A percentile compares a stretch with the other conserved stretches of the same genome.
Evolutionary conservation across 1,284 basidiomycete genomes (phyloP).

Genomic region (Apiotrichum domesticum): DNA sequence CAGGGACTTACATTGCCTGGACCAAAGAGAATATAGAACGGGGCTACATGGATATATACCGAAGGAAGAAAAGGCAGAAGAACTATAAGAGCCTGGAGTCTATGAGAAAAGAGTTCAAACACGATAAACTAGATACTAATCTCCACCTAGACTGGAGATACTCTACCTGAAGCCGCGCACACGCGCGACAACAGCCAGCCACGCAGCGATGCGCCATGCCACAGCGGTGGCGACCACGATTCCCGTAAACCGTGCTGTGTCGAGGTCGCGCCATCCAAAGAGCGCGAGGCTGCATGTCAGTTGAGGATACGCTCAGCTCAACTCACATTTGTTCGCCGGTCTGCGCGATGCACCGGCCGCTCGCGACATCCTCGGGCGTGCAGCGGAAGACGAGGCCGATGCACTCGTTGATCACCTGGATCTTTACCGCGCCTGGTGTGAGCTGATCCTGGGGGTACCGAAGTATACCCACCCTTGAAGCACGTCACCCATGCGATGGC

Average conservation of each 20-base stretch:
- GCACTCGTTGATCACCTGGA: conserved; percentile 50
- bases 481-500: conserved; percentile 40
- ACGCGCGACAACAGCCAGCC: conserved; percentile 20
- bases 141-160: too few species aligned
- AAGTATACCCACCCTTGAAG: conserved; percentile 25
- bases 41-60: too few species aligned
- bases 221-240: conserved; percentile 41
- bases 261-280: conserved; percentile 40
- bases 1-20: too few species aligned
- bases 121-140: too few species aligned
- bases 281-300: conserved; percentile 27
- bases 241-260: conserved; percentile 42
- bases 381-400: conserved; percentile 45
- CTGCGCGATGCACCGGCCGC: conserved; percentile 46
- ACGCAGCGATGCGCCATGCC: conserved; percentile 38
- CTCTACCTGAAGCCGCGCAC: conserved; percentile 26
- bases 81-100: too few species aligned
- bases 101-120: too few species aligned
- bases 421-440: conserved; percentile 26
- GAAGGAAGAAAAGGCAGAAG: too few species aligned
- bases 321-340: conserved; percentile 47
- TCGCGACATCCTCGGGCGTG: conserved; percentile 31
- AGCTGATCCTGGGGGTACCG: neutral
- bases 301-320: neutral
- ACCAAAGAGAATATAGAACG: too few species aligned